Conservation (phyloP, 495 filamentous ascomycete species). For the Tuber melanosporum region DNA sequence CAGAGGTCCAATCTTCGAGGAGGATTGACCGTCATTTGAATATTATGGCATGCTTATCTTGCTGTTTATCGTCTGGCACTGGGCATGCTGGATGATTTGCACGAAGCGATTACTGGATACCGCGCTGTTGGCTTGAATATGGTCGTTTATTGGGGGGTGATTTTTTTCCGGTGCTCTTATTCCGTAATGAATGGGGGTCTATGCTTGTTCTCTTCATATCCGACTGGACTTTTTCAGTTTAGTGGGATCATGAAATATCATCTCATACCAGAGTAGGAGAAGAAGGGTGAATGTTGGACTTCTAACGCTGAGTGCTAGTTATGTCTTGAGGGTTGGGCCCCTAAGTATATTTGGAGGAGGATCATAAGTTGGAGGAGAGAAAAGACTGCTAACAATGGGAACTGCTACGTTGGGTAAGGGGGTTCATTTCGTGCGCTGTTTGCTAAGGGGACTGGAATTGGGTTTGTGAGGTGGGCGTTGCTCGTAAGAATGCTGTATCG, state of each 20-base stretch:
- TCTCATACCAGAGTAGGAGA: neutral
- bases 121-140: neutral
- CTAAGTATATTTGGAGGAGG: neutral
- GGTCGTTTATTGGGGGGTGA: neutral
- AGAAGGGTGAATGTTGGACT: neutral
- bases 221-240: neutral
- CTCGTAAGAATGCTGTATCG: neutral
- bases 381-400: neutral
- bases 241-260: neutral
- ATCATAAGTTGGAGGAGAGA: neutral
- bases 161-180: neutral
- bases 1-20: too few species aligned
- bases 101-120: neutral
- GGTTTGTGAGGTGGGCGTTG: neutral
- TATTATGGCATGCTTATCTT: too few species aligned
- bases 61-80: too few species aligned
- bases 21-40: too few species aligned
- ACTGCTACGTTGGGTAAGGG: neutral
- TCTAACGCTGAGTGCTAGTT: neutral
- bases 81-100: neutral
- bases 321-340: neutral
- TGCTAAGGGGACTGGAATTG: too few species aligned
- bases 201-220: neutral
- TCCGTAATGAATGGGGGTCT: neutral
- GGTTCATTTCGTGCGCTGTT: too few species aligned